A percentile compares a stretch with the other conserved stretches of the same genome.
Evolutionary conservation across 768 basidiomycete species (phyloP).

Genomic region (Symmetrospora coprosmae): DNA sequence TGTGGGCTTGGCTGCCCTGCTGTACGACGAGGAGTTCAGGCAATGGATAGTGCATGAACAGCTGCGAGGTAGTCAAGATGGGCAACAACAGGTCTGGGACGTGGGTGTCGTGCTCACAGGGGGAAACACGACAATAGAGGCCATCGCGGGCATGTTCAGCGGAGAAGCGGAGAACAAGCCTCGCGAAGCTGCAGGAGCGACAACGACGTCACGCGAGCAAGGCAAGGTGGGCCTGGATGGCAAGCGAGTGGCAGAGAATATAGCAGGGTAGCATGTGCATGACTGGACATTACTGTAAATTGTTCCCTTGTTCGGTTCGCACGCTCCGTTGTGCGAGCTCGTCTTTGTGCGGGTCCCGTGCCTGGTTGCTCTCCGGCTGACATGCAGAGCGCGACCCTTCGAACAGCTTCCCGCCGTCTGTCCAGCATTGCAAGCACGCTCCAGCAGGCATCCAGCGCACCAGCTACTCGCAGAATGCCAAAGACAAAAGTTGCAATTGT

Average conservation of each 20-base stretch:
- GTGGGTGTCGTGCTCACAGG: conserved; percentile 8
- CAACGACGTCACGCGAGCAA: too few species aligned
- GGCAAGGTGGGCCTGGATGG: conserved; percentile 11
- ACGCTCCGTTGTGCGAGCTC: too few species aligned
- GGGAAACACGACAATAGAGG: conserved; percentile 15
- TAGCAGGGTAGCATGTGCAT: conserved; percentile 19
- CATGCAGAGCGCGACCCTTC: background rate
- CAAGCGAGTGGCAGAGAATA: background rate
- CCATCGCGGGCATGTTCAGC: conserved; percentile 10
- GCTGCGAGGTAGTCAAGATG: too few species aligned
- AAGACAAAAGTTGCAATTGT: conserved; percentile 31
- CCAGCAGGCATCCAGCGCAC: too few species aligned
- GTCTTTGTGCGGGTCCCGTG: too few species aligned
- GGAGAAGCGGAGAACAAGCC: background rate
- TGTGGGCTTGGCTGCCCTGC: conserved; percentile 31
- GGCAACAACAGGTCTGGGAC: conserved; percentile 9
- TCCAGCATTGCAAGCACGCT: too few species aligned
- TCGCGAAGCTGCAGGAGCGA: background rate
- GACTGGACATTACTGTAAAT: background rate
- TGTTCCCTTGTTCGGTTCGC: background rate
- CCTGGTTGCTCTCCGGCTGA: background rate
- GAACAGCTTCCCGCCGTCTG: background rate
- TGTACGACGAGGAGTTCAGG: conserved; percentile 26
- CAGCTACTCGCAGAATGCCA: background rate
- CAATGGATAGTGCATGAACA: conserved; percentile 8